Evolutionary conservation across 1,284 basidiomycete species (phyloP).

Genomic region (Rhodotorula sp.): DNA sequence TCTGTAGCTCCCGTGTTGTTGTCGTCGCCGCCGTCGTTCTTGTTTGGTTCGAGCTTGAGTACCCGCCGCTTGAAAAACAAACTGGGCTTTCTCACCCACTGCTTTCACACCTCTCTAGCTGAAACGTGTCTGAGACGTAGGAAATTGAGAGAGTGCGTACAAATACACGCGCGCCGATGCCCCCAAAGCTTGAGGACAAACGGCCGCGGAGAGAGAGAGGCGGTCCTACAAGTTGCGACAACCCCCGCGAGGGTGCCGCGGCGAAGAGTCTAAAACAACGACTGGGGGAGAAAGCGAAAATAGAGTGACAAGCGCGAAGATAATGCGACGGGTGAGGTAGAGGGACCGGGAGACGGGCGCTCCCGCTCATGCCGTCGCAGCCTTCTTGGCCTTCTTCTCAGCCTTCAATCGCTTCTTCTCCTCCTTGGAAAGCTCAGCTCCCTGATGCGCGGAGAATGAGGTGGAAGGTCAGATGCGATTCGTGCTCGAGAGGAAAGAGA

Average conservation of each 20-base stretch:
- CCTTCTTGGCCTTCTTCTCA: constrained; percentile 24
- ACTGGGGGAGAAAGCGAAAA: not conserved
- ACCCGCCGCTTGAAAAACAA: no score
- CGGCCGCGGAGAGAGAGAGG: not conserved
- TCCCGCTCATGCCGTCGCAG: constrained; percentile 5
- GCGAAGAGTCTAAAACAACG: not conserved
- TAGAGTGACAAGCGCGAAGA: no score
- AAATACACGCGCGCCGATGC: not conserved
- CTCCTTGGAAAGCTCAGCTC: constrained; percentile 8
- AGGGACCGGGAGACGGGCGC: not conserved
- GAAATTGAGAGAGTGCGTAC: not conserved
- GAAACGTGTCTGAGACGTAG: not conserved
- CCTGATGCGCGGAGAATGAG: not conserved
- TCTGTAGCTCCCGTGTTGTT: no score
- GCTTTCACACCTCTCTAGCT: not conserved
- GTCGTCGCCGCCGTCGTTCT: no score
- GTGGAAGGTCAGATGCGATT: not conserved
- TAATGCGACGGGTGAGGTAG: not conserved
- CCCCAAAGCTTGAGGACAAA: not conserved
- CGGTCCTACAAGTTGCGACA: not conserved
- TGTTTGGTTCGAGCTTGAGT: no score
- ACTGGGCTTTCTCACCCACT: no score
- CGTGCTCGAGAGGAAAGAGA: not conserved
- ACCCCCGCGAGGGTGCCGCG: not conserved
- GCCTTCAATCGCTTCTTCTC: constrained; percentile 18